Base-by-base conservation (phyloP, 2,329 filamentous ascomycete species). In the Akanthomyces dipterigenus region DNA sequence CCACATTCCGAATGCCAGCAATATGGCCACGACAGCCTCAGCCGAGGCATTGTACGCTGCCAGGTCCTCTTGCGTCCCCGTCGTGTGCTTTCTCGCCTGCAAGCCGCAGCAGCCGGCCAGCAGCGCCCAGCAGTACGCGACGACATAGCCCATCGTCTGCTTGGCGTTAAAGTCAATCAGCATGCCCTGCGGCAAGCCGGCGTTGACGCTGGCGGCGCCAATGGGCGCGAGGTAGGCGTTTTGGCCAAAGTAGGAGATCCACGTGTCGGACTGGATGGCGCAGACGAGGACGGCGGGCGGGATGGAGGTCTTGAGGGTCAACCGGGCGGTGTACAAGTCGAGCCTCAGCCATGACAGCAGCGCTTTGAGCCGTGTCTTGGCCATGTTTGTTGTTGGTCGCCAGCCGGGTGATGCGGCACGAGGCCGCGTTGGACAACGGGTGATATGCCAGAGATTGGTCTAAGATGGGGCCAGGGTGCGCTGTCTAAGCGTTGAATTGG, bases 281-380 rank as follows among this genome's bases (percentile, higher is more conserved):
- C 58, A 61, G 50, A 55, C 49, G 31, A 65, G 58, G 24, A 55
- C 46, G 50, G 58, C 50, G 20, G 58, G 58, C 12, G 58, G 58
- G 5, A 61, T 49, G 0, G 58, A 61, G 3, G 50, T 61, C 42
- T 61, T 61, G 40, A 61, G 5, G 9, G 50, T 55, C 31, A 61
- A 22, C n/a, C 48, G 20, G 26, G 18, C 58, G 24, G 58, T 61
- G 22, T 61, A 42, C 58, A 50, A 61, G 42, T 61, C 58, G 6
- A 54, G 20, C 8, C 14, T 40, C 1, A 48, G 58, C 49, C 50
- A 51, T 18, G 28, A 26, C n/a, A 46, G 42, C n/a, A 61, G n/a
- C 16, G 40, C 28, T 38, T 26, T 54, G n/a, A 31, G 9, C 22
- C 24, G 50, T 20, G 9, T 68, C 16, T 71, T 64, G 31, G 20